These are phyloP conservation scores for Opeltia flavorubescens DNA, from an alignment of 495 filamentous ascomycete genomes.

Conservation along the genomic window DNA sequence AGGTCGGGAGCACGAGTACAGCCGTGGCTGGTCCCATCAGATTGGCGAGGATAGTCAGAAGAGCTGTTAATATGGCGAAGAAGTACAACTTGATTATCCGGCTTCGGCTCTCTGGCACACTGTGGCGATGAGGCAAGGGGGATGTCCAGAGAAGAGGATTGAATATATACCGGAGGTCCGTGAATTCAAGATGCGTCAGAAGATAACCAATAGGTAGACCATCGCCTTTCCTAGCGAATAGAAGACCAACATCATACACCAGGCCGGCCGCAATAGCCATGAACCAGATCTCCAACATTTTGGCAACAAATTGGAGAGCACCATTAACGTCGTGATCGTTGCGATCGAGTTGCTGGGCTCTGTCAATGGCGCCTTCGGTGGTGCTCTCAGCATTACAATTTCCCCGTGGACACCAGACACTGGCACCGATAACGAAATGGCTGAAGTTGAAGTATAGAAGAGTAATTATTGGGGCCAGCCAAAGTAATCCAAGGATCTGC, in stretches of 20 bases:
- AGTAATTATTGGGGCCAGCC: constrained; percentile 15
- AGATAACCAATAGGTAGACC: constrained; percentile 18
- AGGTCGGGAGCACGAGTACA: constrained; percentile 14
- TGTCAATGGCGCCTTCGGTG: constrained; percentile 3
- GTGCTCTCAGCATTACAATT: constrained; percentile 4
- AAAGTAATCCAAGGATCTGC: constrained; percentile 13
- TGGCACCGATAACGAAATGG: constrained; percentile 13
- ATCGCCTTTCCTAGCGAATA: constrained; percentile 9
- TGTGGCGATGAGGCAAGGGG: constrained; percentile 3
- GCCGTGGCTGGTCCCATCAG: constrained; percentile 18
- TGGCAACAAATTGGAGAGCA: constrained; percentile 18
- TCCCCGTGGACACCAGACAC: constrained; percentile 14
- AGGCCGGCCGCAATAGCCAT: constrained; percentile 15
- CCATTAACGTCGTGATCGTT: constrained; percentile 15
- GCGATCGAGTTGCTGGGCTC: constrained; percentile 8
- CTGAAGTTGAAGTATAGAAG: constrained; percentile 15
- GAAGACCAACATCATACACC: constrained; percentile 15
- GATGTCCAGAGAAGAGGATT: constrained; percentile 14
- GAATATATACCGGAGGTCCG: constrained; percentile 11
- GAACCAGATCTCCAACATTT: constrained; percentile 19
- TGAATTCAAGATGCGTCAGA: constrained; percentile 15
- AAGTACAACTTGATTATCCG: constrained; percentile 7
- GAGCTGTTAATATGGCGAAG: constrained; percentile 11
- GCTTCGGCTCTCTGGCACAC: not conserved
- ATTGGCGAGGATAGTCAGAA: constrained; percentile 15